Evolutionary conservation across 2,329 filamentous ascomycete genomes (phyloP).

Genomic region (Fusarium mexicanum): DNA sequence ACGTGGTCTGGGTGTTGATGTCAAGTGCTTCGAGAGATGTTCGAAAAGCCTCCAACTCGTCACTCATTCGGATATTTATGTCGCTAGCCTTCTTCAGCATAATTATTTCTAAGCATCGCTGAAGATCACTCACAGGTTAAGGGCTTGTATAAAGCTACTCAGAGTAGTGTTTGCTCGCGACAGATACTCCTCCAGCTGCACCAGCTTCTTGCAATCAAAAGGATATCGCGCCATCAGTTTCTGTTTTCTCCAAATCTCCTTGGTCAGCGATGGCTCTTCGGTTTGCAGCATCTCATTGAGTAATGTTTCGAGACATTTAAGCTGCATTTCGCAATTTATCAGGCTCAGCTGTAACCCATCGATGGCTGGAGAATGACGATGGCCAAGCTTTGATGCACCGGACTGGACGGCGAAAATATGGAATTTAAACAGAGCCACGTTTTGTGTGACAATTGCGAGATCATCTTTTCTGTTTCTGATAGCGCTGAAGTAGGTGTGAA

Average conservation of each 20-base stretch:
- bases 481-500: background rate
- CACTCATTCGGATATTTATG: no score
- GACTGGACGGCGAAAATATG: accelerated
- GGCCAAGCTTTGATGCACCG: background rate
- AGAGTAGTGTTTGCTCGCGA: background rate
- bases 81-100: no score
- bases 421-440: background rate
- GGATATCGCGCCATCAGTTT: background rate
- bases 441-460: accelerated
- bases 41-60: no score
- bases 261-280: accelerated
- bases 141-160: accelerated
- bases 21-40: no score
- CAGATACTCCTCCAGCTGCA: background rate
- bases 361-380: background rate
- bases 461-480: accelerated
- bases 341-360: background rate
- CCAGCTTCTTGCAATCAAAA: background rate
- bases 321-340: background rate
- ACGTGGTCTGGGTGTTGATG: accelerated
- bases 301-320: accelerated
- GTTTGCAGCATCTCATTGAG: accelerated
- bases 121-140: background rate
- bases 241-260: accelerated
- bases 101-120: no score